A percentile compares a stretch with the other conserved stretches of the same genome.
Conservation (phyloP, 805 yeast species). For the Pichia heedii region DNA sequence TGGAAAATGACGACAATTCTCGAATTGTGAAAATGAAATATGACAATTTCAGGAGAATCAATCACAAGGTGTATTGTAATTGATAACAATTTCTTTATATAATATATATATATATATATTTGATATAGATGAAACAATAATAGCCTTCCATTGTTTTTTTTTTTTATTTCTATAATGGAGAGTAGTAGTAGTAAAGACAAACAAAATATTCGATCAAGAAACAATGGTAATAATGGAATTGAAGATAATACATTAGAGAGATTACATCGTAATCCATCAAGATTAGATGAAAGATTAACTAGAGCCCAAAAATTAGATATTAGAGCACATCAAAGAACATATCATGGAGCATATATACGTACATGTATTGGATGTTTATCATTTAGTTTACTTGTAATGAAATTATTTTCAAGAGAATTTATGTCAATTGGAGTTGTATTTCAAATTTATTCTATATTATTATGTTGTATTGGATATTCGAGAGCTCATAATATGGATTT, state of each 20-base stretch:
- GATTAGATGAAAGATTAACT: slow-evolving; percentile 28
- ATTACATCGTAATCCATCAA: slow-evolving; percentile 24
- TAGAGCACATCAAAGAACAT: slow-evolving; percentile 71
- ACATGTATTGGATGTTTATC: slow-evolving; percentile 63
- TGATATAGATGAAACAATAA: too few relatives aligned
- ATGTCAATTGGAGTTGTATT: slow-evolving; percentile 59
- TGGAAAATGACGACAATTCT: slow-evolving; percentile 21
- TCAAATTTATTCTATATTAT: slow-evolving; percentile 47
- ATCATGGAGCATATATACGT: slow-evolving; percentile 75
- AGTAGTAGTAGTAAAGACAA: too few relatives aligned
- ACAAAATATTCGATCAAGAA: neutral
- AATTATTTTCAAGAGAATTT: slow-evolving; percentile 55
- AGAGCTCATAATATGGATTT: slow-evolving; percentile 26
- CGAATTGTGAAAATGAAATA: slow-evolving; percentile 1
- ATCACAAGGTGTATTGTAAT: too few relatives aligned
- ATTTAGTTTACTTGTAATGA: slow-evolving; percentile 53
- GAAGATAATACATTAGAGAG: neutral
- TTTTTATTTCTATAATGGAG: neutral
- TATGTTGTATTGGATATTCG: slow-evolving; percentile 32
- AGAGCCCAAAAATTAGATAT: slow-evolving; percentile 39
- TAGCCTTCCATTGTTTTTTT: neutral
- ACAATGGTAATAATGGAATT: neutral
- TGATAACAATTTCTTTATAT: too few relatives aligned
- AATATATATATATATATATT: too few relatives aligned
- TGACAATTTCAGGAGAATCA: too few relatives aligned